Evolutionary conservation across 164 flowering plant genomes (phyloP).

Genomic region (Vitis labrusca): DNA sequence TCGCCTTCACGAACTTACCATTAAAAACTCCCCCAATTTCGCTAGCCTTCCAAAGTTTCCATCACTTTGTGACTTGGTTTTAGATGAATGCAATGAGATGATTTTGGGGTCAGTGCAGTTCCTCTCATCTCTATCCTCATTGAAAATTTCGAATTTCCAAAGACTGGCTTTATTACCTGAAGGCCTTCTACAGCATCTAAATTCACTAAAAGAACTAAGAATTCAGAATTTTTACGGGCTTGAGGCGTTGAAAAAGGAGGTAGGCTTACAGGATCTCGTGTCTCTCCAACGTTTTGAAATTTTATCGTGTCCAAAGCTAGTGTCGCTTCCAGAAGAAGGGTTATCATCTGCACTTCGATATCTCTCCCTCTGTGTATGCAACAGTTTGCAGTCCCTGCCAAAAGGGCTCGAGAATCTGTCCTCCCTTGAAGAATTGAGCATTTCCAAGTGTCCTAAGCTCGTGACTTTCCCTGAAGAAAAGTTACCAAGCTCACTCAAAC

Average conservation of each 20-base stretch:
- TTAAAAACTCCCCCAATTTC: background rate
- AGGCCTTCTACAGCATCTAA: constrained; percentile 3
- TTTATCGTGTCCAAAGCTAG: constrained; percentile 4
- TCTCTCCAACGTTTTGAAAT: constrained; percentile 6
- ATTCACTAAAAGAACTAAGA: background rate
- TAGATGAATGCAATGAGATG: background rate
- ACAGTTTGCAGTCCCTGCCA: constrained; percentile 3
- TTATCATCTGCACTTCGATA: background rate
- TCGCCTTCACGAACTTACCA: constrained; percentile 5
- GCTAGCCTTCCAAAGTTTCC: background rate
- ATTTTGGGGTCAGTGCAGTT: constrained; percentile 5
- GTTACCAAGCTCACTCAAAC: constrained; percentile 2
- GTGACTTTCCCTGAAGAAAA: constrained; percentile 1
- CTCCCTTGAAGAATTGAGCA: constrained; percentile 8
- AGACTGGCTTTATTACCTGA: constrained; percentile 4
- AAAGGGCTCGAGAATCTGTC: background rate
- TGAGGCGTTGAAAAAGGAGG: background rate
- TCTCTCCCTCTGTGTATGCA: background rate
- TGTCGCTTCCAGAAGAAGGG: constrained; percentile 6
- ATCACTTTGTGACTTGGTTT: constrained; percentile 3
- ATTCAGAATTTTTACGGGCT: background rate
- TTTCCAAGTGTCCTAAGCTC: constrained; percentile 4
- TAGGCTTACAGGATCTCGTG: background rate
- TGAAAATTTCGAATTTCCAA: background rate
- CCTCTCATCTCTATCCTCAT: constrained; percentile 11